Conservation (phyloP, 331 rosid species). For the Saraca asoca region DNA sequence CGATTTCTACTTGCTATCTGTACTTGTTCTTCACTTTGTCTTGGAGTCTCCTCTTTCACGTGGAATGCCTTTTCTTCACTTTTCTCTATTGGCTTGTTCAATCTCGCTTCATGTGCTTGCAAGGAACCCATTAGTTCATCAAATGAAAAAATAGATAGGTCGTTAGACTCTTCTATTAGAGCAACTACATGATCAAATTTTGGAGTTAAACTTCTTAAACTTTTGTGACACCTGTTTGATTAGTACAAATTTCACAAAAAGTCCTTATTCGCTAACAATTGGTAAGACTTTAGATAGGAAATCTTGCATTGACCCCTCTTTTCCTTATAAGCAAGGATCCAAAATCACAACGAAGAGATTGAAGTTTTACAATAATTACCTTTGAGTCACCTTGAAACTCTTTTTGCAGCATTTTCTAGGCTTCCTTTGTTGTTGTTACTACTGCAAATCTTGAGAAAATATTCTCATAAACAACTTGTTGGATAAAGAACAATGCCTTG, state of each 20-base stretch:
- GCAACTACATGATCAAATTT: constrained; percentile 18
- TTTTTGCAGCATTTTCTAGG: neutral
- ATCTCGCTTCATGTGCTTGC: neutral
- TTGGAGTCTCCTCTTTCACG: no score
- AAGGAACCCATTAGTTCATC: constrained; percentile 15
- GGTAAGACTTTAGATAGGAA: no score
- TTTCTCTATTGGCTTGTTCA: neutral
- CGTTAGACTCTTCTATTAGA: constrained; percentile 21
- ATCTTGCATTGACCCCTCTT: no score
- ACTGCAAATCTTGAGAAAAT: constrained; percentile 6
- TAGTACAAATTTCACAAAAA: no score
- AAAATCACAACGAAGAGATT: neutral
- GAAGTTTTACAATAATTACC: neutral
- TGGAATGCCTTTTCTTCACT: neutral
- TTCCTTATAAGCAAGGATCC: neutral
- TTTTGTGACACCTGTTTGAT: no score
- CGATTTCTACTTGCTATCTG: no score
- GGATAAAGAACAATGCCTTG: neutral
- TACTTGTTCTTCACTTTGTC: no score
- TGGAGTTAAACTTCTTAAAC: neutral
- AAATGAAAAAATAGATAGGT: neutral
- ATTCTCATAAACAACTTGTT: constrained; percentile 11
- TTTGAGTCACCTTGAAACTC: constrained; percentile 10
- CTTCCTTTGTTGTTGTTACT: constrained; percentile 12
- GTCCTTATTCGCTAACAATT: no score